Evolutionary conservation across 2,329 filamentous ascomycete species (phyloP).

Genomic region (Penicillium sp.): DNA sequence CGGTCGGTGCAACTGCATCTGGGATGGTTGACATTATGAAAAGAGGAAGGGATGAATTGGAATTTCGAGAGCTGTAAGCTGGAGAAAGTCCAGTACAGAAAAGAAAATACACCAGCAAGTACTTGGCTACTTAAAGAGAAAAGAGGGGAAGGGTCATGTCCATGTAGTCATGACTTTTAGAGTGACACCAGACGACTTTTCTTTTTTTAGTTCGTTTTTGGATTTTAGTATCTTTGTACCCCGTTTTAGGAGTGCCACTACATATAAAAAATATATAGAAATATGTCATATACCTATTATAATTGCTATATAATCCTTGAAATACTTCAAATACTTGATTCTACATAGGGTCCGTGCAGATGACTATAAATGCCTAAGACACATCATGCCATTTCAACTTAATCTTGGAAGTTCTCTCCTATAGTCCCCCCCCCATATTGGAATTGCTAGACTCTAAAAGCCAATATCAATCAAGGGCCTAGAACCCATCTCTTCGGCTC

Average conservation of each 20-base stretch:
- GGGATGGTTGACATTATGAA: background rate
- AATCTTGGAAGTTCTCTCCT: too few species aligned
- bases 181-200: constrained; percentile 3
- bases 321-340: background rate
- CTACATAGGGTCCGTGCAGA: background rate
- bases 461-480: background rate
- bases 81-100: constrained; percentile 24
- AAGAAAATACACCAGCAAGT: background rate
- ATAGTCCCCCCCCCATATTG: background rate
- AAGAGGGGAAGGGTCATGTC: constrained; percentile 6
- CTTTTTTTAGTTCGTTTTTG: constrained; percentile 7
- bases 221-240: background rate
- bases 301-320: background rate
- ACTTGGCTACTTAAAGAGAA: constrained; percentile 10
- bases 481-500: background rate
- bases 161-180: constrained; percentile 10
- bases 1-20: constrained; percentile 23
- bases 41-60: background rate
- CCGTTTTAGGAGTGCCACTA: background rate
- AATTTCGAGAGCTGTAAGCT: background rate
- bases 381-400: background rate
- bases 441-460: background rate
- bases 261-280: background rate
- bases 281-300: background rate
- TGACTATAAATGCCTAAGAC: background rate